Percentiles rank a stretch among this genome's conserved stretches.
These are phyloP conservation scores for Beta corolliflora DNA, from an alignment of 179 eudicot species.

Conservation along the genomic window DNA sequence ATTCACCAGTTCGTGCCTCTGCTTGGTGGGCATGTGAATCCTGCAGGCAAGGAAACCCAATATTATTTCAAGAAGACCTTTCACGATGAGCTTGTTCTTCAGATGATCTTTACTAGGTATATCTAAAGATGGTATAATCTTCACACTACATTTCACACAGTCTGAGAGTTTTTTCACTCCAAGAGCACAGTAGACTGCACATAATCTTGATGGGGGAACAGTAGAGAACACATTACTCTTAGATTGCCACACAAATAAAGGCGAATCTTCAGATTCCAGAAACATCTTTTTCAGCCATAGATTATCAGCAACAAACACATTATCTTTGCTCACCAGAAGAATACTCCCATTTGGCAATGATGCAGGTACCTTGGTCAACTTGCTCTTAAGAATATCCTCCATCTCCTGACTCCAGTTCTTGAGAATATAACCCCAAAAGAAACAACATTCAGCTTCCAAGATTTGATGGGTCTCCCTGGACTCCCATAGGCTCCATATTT, in stretches of 20 bases:
- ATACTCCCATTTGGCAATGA: slow-evolving; percentile 8
- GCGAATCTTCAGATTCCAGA: slow-evolving; percentile 14
- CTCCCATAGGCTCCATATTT: slow-evolving; percentile 41
- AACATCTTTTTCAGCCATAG: slow-evolving; percentile 34
- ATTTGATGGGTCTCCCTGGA: slow-evolving; percentile 6
- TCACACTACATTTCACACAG: slow-evolving; percentile 25
- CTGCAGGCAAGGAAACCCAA: slow-evolving; percentile 34
- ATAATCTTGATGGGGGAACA: slow-evolving; percentile 21
- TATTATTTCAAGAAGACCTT: slow-evolving; percentile 31
- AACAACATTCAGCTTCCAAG: slow-evolving; percentile 25
- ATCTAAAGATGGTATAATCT: slow-evolving; percentile 5
- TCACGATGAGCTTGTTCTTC: slow-evolving; percentile 27
- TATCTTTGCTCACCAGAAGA: slow-evolving; percentile 22
- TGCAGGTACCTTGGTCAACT: slow-evolving; percentile 30
- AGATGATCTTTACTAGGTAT: not conserved
- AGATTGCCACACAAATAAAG: slow-evolving; percentile 34
- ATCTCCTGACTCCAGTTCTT: slow-evolving; percentile 33
- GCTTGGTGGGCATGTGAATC: slow-evolving; percentile 27
- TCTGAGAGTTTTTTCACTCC: slow-evolving; percentile 35
- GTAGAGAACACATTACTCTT: slow-evolving; percentile 1
- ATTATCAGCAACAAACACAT: slow-evolving; percentile 29
- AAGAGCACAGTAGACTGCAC: slow-evolving; percentile 21
- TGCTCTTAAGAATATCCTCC: slow-evolving; percentile 19
- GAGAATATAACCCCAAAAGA: slow-evolving; percentile 31
- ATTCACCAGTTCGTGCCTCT: slow-evolving; percentile 19